phyloP scores from a whole-genome alignment of 148 eudicot species.

The Camellia japonica region DNA sequence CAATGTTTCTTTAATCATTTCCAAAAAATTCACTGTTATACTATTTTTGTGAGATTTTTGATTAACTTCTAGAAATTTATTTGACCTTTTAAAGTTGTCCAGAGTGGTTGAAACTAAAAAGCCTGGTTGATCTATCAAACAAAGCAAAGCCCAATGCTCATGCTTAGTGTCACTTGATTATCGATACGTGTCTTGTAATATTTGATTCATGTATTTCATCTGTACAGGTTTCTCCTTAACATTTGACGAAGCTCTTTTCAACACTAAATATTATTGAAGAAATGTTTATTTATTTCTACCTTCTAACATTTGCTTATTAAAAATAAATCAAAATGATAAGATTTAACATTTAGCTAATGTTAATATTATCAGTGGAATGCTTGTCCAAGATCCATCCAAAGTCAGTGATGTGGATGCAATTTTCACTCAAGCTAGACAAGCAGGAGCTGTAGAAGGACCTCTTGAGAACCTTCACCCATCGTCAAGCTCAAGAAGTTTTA shows the following conservation, averaged over 20 bases:
- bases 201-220: neutral
- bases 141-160: neutral
- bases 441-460: slow-evolving; percentile 47
- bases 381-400: slow-evolving; percentile 65
- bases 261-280: neutral
- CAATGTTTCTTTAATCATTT: neutral
- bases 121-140: neutral
- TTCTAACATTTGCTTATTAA: neutral
- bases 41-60: neutral
- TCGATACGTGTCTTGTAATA: neutral
- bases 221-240: neutral
- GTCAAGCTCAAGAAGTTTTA: slow-evolving; percentile 65
- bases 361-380: slow-evolving; percentile 59
- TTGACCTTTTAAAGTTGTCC: neutral
- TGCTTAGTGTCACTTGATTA: too few relatives aligned
- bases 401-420: slow-evolving; percentile 50
- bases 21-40: neutral
- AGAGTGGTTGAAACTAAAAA: neutral
- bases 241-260: neutral
- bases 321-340: neutral
- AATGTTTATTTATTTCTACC: neutral
- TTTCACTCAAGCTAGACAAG: slow-evolving; percentile 59
- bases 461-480: slow-evolving; percentile 44
- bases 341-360: neutral
- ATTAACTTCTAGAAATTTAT: neutral